phyloP scores from a whole-genome alignment of 805 yeast species.

The Candida corydali region DNA sequence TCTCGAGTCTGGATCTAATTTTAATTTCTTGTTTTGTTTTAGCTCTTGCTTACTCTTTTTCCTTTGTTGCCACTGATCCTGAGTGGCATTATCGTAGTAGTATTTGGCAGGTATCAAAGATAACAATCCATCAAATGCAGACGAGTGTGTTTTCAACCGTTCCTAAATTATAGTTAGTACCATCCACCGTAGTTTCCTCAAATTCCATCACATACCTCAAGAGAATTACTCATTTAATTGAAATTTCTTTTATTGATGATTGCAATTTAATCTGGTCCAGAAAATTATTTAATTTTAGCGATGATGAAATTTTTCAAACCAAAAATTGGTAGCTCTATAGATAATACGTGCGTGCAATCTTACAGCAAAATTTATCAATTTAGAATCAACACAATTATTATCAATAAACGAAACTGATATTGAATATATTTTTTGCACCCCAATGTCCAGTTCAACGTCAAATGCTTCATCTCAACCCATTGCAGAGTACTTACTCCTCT shows the following conservation, averaged over 20 bases:
- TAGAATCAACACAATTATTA: not conserved
- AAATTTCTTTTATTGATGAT: too few species aligned
- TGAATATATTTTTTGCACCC: too few species aligned
- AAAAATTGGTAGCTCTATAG: conserved; percentile 1
- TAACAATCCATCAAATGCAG: conserved; percentile 82
- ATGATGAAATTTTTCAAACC: conserved; percentile 1
- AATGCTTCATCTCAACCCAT: conserved; percentile 25
- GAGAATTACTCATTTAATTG: conserved; percentile 59
- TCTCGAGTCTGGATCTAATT: conserved; percentile 65
- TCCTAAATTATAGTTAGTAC: conserved; percentile 39
- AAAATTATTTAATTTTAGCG: conserved; percentile 4
- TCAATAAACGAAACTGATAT: too few species aligned
- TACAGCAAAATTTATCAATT: not conserved
- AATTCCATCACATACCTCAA: conserved; percentile 46
- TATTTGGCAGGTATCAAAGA: conserved; percentile 92
- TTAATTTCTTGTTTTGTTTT: conserved; percentile 58
- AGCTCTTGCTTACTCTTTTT: conserved; percentile 67
- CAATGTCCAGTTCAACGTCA: too few species aligned
- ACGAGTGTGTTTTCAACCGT: conserved; percentile 70
- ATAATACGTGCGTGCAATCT: conserved; percentile 1
- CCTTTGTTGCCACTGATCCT: conserved; percentile 86
- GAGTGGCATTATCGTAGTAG: conserved; percentile 86
- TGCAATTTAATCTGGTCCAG: not conserved
- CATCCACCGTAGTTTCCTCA: not conserved
- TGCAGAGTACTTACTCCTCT: conserved; percentile 50